phyloP scores from a whole-genome alignment of 78 protist species.

The Planoprotostelium fungivorum region DNA sequence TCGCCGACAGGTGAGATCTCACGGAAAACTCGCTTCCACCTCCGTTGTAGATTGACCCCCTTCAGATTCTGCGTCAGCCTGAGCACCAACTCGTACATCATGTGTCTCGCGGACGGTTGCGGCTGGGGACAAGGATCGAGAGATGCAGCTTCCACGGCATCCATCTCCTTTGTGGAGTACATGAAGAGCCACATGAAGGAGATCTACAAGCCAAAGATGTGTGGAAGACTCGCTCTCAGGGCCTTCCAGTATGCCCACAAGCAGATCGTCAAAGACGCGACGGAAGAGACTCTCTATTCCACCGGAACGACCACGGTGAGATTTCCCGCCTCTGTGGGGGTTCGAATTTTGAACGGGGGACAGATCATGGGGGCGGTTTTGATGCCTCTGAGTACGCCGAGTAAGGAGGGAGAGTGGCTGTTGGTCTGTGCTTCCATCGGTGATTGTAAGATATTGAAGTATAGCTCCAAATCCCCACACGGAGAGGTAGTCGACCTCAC shows the following conservation, averaged over 20 bases:
- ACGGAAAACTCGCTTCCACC: background rate
- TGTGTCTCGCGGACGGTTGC: background rate
- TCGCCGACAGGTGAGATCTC: background rate
- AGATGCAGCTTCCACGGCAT: background rate
- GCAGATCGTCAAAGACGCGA: background rate
- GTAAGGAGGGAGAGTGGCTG: slow-evolving; percentile 31
- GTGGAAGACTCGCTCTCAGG: background rate
- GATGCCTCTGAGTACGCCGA: background rate
- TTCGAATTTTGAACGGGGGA: background rate
- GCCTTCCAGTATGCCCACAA: background rate
- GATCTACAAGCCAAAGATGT: background rate
- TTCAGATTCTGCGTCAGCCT: background rate
- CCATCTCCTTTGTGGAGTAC: background rate
- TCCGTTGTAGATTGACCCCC: background rate
- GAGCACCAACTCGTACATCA: background rate
- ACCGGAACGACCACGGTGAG: background rate
- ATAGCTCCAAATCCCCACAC: slow-evolving; percentile 3
- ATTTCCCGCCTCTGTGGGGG: slow-evolving; percentile 2
- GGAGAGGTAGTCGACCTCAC: slow-evolving; percentile 46
- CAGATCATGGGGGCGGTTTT: background rate
- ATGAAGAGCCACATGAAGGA: background rate
- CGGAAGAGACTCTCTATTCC: background rate
- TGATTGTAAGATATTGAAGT: slow-evolving; percentile 48
- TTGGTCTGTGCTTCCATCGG: slow-evolving; percentile 52
- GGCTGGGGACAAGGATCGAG: background rate